Conservation (phyloP, 768 basidiomycete genomes). For the Kockovaella imperatae region DNA sequence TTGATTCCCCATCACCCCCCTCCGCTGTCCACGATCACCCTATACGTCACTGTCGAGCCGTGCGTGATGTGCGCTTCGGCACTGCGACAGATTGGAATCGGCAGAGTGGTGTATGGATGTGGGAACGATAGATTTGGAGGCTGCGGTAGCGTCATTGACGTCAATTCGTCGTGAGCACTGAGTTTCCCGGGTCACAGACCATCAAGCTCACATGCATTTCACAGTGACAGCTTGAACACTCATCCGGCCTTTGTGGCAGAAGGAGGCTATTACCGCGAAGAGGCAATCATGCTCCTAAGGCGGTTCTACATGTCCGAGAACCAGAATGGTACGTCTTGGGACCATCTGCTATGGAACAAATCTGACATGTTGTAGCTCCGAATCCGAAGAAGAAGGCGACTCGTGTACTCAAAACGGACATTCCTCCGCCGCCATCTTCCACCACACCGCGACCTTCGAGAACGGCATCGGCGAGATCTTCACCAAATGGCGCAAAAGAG, state of each 20-base stretch:
- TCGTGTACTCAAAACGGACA: constrained; percentile 75
- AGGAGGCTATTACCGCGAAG: constrained; percentile 70
- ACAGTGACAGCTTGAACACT: constrained; percentile 52
- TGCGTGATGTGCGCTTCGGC: constrained; percentile 99
- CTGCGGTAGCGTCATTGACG: constrained; percentile 85
- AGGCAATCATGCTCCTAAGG: constrained; percentile 76
- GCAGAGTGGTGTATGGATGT: constrained; percentile 83
- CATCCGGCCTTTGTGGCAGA: constrained; percentile 67
- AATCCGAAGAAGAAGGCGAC: constrained; percentile 79
- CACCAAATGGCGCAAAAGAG: not conserved
- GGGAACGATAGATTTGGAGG: constrained; percentile 95
- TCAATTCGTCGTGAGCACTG: constrained; percentile 60
- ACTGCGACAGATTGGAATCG: constrained; percentile 84
- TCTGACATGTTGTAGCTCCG: constrained; percentile 57
- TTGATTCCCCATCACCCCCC: constrained; percentile 63
- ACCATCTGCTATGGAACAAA: not conserved
- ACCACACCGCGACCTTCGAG: constrained; percentile 24
- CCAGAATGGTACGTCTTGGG: constrained; percentile 60
- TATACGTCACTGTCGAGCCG: constrained; percentile 98
- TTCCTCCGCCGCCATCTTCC: constrained; percentile 45
- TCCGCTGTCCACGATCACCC: constrained; percentile 67
- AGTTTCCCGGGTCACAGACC: not conserved
- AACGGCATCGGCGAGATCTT: constrained; percentile 11
- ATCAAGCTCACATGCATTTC: constrained; percentile 1
- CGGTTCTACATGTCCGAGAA: constrained; percentile 92